Conservation (phyloP, 805 yeast genomes). For the Lachancea kluyveri region DNA sequence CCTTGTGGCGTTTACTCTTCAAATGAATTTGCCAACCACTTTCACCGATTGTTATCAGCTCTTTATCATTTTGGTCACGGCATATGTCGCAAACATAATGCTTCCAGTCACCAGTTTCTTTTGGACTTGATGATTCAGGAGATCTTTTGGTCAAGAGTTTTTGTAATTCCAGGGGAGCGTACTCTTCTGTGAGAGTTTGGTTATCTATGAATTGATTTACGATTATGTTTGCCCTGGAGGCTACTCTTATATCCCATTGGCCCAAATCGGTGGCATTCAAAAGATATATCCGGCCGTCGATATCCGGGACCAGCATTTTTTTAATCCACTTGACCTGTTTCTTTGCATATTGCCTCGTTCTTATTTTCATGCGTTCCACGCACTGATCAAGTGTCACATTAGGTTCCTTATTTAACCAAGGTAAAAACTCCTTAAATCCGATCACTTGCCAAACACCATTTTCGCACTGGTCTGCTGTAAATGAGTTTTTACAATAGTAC, state of each 20-base stretch:
- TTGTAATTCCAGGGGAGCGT: slow-evolving; percentile 37
- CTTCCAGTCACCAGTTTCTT: slow-evolving; percentile 42
- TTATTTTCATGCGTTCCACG: slow-evolving; percentile 68
- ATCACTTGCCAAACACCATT: slow-evolving; percentile 91
- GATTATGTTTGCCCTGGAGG: slow-evolving; percentile 47
- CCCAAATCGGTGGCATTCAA: slow-evolving; percentile 71
- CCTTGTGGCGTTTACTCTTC: slow-evolving; percentile 60
- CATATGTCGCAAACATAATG: slow-evolving; percentile 68
- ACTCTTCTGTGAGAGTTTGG: slow-evolving; percentile 10
- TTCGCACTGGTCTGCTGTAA: slow-evolving; percentile 41
- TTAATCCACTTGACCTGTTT: slow-evolving; percentile 88
- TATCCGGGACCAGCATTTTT: slow-evolving; percentile 58
- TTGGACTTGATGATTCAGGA: slow-evolving; percentile 4
- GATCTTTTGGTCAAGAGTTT: slow-evolving; percentile 19
- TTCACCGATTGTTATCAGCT: slow-evolving; percentile 65
- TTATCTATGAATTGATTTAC: slow-evolving; percentile 35
- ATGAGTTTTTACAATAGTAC: slow-evolving; percentile 31
- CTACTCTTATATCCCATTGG: slow-evolving; percentile 55
- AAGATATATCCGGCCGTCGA: slow-evolving; percentile 55
- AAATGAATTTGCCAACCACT: slow-evolving; percentile 65
- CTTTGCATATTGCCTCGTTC: slow-evolving; percentile 83
- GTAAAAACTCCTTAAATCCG: slow-evolving; percentile 85
- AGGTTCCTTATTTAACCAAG: slow-evolving; percentile 43
- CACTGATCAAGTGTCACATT: slow-evolving; percentile 37
- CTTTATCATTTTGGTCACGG: slow-evolving; percentile 44